Evolutionary conservation across 2,329 filamentous ascomycete species (phyloP).

Genomic region (Parascedosporium putredinis): DNA sequence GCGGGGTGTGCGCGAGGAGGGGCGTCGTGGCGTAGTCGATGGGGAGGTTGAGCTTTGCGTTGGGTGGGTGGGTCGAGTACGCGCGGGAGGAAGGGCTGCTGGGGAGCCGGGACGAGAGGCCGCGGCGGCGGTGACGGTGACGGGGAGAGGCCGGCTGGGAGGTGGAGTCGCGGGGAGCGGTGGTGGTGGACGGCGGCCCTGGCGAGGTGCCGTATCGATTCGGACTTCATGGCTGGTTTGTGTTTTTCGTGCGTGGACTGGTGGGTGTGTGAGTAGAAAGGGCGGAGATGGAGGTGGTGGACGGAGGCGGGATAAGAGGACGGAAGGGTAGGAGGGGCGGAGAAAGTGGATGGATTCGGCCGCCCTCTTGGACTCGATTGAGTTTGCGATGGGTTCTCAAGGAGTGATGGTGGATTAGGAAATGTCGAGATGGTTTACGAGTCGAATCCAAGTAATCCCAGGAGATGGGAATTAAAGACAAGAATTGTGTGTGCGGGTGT

Average conservation of each 20-base stretch:
- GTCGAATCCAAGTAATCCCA: too few species aligned
- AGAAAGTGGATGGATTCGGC: too few species aligned
- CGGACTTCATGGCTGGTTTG: conserved; percentile 1
- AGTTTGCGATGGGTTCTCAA: too few species aligned
- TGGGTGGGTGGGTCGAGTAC: conserved; percentile 48
- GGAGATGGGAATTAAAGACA: too few species aligned
- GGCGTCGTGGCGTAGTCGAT: conserved; percentile 78
- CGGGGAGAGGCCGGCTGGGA: neutral
- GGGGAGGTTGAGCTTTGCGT: conserved; percentile 67
- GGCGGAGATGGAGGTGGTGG: neutral
- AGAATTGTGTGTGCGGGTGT: too few species aligned
- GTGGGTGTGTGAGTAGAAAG: too few species aligned
- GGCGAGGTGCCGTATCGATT: conserved; percentile 3
- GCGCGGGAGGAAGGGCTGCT: conserved; percentile 10
- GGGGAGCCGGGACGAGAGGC: too few species aligned
- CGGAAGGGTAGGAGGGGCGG: neutral
- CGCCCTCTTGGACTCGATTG: too few species aligned
- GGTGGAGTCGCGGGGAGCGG: too few species aligned
- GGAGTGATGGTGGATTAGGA: too few species aligned
- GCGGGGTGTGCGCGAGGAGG: conserved; percentile 69
- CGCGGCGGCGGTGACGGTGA: conserved; percentile 10
- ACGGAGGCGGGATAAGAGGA: neutral
- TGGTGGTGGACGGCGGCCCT: neutral
- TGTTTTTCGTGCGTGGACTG: too few species aligned
- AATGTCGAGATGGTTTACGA: too few species aligned